These are phyloP conservation scores for Leccinum uliginosum DNA, from an alignment of 768 basidiomycete species.

Conservation along the genomic window DNA sequence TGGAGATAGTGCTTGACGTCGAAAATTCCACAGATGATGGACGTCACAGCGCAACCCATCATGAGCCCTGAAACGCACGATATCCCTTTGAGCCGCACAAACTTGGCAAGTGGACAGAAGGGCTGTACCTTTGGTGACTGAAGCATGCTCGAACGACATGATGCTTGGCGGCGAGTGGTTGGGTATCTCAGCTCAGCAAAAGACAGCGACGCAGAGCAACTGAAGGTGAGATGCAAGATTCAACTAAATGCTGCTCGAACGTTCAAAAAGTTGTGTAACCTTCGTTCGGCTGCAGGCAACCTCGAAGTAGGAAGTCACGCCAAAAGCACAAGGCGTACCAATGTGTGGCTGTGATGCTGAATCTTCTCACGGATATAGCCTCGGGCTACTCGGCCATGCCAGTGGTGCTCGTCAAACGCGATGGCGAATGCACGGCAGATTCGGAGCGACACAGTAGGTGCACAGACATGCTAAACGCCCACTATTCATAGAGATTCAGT, in stretches of 20 bases:
- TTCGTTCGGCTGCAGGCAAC: background rate
- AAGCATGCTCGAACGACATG: conserved; percentile 82
- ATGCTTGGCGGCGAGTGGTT: background rate
- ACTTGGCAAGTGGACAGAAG: background rate
- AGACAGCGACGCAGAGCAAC: background rate
- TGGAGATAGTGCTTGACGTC: conserved; percentile 89
- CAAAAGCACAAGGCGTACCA: background rate
- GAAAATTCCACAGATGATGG: conserved; percentile 73
- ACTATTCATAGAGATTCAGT: background rate
- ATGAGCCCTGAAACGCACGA: conserved; percentile 58
- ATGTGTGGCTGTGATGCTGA: conserved; percentile 9
- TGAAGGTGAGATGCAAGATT: background rate
- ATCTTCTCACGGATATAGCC: background rate
- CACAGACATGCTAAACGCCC: background rate
- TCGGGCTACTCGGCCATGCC: too few relatives aligned
- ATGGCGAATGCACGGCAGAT: background rate
- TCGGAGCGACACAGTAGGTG: background rate
- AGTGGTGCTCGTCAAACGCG: too few relatives aligned
- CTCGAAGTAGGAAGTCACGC: background rate
- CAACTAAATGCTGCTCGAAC: background rate
- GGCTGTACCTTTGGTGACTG: conserved; percentile 73
- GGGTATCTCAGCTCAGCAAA: background rate
- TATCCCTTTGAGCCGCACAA: background rate
- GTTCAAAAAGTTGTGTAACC: background rate
- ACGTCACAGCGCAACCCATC: conserved; percentile 62